Evolutionary conservation across 345 rosid species (phyloP), one percentile per base, ranked within the genome.

Genomic region (Psidium friedrichsthalianum): DNA sequence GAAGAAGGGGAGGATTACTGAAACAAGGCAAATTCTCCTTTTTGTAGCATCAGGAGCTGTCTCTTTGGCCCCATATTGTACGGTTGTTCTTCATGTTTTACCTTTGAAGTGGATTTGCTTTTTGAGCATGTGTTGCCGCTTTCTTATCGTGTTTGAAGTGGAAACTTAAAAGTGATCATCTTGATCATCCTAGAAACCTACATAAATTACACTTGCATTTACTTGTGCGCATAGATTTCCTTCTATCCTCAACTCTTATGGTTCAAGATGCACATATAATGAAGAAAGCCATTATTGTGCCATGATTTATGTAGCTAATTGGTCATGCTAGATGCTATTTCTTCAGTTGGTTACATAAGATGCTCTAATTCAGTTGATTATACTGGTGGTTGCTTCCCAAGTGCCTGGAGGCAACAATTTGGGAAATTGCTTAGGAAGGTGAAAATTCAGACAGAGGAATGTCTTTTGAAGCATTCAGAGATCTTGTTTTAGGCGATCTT

Each of bases 1-100:
- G 93, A 88, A 3, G 95, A 88, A 74, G 94, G 84, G 51, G 96
- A 92, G 53, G 95, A 92, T 51, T 91, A 91, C 82, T 94, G 88
- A 87, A 36, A 51, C 58, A 49, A 40, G 21, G 49, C 81, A 40
- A 82, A 40, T 21, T 20, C n/a, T 40, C 64, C 61, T 15, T 56
- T 56, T 53, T 11, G 47, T 53, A 51, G 59, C 8, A 27, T 24
- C 56, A 4, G 20, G 42, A 40, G 69, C 47, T 15, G 6, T 55
- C 55, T 42, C 10, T 80, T 47, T 44, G 56, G 61, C 21, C 16
- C 84, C 64, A 32, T 44, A 36, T 51, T 47, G 86, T 56, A 27
- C 18, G 59, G 57, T 82, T 82, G 25, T 82, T 82, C 16, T 82
- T 15, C 15, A 82, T 36, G 47, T 69, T 36, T 69, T 36, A 18